Conservation (phyloP, 768 basidiomycete species). For the Mrakia gelida region DNA sequence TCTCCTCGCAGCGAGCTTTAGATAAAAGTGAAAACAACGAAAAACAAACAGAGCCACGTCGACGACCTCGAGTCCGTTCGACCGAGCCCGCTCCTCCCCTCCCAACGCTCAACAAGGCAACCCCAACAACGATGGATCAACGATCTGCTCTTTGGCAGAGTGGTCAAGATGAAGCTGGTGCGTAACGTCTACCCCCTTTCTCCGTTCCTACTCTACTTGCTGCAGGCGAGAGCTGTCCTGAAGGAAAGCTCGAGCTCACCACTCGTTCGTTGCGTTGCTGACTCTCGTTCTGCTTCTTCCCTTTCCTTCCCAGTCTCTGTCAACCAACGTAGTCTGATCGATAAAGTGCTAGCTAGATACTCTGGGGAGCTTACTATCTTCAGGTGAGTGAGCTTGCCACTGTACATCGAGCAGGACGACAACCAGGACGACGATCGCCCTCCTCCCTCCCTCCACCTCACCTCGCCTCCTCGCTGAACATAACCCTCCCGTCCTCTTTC, state of each 20-base stretch:
- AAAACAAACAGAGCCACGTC: too few relatives aligned
- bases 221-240: too few relatives aligned
- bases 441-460: not conserved
- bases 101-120: not conserved
- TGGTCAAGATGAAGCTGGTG: not conserved
- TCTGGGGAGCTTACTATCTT: slow-evolving; percentile 77
- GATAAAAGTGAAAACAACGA: too few relatives aligned
- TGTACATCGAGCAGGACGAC: slow-evolving; percentile 31
- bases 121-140: not conserved
- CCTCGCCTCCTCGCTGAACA: not conserved
- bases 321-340: slow-evolving; percentile 70
- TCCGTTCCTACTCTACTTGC: too few relatives aligned
- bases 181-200: too few relatives aligned
- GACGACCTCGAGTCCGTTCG: not conserved
- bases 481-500: too few relatives aligned
- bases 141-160: slow-evolving; percentile 3
- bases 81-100: not conserved
- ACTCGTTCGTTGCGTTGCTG: too few relatives aligned
- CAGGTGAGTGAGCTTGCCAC: slow-evolving; percentile 40
- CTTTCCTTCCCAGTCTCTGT: not conserved
- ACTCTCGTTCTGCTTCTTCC: not conserved
- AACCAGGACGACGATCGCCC: not conserved
- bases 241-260: too few relatives aligned
- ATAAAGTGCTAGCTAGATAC: slow-evolving; percentile 90
- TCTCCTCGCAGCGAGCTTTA: too few relatives aligned